Evolutionary conservation across 306 rosid genomes (phyloP).

Genomic region (Dalbergia oliveri): DNA sequence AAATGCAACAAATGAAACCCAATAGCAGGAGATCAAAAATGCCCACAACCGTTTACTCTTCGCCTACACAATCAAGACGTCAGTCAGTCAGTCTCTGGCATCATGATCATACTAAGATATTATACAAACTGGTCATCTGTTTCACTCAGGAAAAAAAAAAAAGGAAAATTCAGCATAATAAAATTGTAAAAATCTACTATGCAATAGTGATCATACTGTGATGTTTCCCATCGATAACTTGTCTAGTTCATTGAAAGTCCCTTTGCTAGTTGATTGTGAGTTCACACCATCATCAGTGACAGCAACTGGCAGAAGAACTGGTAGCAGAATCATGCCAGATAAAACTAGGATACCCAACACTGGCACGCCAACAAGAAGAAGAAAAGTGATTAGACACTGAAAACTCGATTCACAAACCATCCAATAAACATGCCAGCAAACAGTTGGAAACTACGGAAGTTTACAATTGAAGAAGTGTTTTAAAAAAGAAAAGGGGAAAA

Average conservation of each 20-base stretch:
- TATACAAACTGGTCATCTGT: conserved; percentile 4
- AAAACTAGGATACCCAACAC: conserved; percentile 74
- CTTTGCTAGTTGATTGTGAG: conserved; percentile 53
- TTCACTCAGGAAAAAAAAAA: neutral
- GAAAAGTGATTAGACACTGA: conserved; percentile 33
- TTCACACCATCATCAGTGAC: conserved; percentile 57
- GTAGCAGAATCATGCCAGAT: conserved; percentile 80
- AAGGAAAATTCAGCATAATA: conserved; percentile 32
- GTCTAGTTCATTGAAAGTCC: conserved; percentile 73
- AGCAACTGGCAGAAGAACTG: conserved; percentile 84
- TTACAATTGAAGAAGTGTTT: neutral
- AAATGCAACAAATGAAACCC: conserved; percentile 80
- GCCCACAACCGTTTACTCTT: conserved; percentile 83
- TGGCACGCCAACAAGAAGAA: conserved; percentile 51
- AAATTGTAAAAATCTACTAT: neutral
- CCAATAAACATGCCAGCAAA: conserved; percentile 17
- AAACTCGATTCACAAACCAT: conserved; percentile 7
- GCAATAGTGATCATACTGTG: conserved; percentile 50
- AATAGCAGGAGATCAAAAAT: conserved; percentile 70
- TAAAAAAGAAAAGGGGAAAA: neutral
- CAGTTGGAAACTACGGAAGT: conserved; percentile 28
- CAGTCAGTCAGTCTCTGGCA: conserved; percentile 25
- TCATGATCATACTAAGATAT: conserved; percentile 23
- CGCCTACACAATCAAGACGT: conserved; percentile 51
- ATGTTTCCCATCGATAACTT: conserved; percentile 78